These are phyloP conservation scores for Pyrenochaeta sp. DNA, from an alignment of 2,329 filamentous ascomycete species.

Conservation along the genomic window DNA sequence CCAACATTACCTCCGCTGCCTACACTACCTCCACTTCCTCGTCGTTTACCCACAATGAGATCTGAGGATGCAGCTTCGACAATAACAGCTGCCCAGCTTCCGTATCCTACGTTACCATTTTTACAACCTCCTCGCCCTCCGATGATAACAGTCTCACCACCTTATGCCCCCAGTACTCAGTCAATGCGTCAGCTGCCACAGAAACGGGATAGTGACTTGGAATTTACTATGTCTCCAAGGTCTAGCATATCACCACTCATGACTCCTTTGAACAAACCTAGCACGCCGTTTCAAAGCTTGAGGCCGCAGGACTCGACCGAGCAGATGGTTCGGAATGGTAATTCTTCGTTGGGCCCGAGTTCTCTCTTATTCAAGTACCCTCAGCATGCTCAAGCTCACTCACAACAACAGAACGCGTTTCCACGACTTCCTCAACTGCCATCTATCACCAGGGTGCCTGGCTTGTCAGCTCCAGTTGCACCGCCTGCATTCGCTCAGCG, in stretches of 20 bases:
- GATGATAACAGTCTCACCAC: not conserved
- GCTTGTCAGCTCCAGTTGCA: not conserved
- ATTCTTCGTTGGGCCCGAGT: not conserved
- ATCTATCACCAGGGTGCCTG: not conserved
- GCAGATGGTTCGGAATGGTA: too few species aligned
- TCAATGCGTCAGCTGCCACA: not conserved
- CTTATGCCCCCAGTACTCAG: not conserved
- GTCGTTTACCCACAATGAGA: too few species aligned
- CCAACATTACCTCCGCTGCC: not conserved
- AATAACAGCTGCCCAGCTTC: too few species aligned
- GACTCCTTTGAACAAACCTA: too few species aligned
- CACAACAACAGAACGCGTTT: not conserved
- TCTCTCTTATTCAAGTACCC: not conserved
- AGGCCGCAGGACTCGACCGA: too few species aligned
- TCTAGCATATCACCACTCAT: too few species aligned
- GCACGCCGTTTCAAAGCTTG: too few species aligned
- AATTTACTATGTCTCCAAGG: not conserved
- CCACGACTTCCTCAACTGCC: not conserved
- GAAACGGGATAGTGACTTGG: not conserved
- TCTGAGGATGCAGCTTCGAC: too few species aligned
- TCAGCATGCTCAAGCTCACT: not conserved
- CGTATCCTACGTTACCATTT: not conserved
- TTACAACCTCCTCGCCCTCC: not conserved
- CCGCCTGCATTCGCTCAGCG: constrained; percentile 5
- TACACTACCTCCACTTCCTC: not conserved